A percentile compares a stretch with the other conserved stretches of the same genome.
These are phyloP conservation scores for Sclerotinia sclerotiorum DNA, from an alignment of 2,329 filamentous ascomycete species.

Conservation along the genomic window DNA sequence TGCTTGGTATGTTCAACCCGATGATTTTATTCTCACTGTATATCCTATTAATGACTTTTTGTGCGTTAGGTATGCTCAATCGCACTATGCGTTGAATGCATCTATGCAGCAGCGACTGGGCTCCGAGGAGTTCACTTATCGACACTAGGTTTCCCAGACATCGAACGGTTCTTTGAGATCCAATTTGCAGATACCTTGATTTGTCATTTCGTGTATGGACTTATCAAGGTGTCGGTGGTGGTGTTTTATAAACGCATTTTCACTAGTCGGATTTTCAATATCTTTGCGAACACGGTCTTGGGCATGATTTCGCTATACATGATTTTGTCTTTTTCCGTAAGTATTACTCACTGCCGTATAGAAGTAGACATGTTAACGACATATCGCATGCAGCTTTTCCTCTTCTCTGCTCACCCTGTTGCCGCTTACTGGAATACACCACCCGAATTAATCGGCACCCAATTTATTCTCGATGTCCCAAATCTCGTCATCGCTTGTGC, in stretches of 20 bases:
- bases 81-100: background rate
- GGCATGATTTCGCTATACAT: constrained; percentile 18
- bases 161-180: constrained; percentile 8
- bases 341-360: background rate
- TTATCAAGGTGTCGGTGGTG: constrained; percentile 18
- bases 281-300: constrained; percentile 3
- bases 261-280: background rate
- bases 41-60: background rate
- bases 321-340: constrained; percentile 12
- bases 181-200: constrained; percentile 17
- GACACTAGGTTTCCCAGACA: constrained; percentile 7
- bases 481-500: constrained; percentile 16
- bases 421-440: constrained; percentile 9
- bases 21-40: background rate
- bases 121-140: constrained; percentile 9
- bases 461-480: background rate
- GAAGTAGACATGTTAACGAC: background rate
- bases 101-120: constrained; percentile 17
- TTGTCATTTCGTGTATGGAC: constrained; percentile 19
- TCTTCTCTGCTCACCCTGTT: constrained; percentile 6
- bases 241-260: constrained; percentile 20
- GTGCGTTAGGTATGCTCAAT: constrained; percentile 4
- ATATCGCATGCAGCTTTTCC: background rate
- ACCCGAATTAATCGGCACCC: background rate
- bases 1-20: background rate